Percentiles rank a stretch among this genome's conserved stretches.
phyloP scores from a whole-genome alignment of 257 asterid species.

The Gentiana macrophylla region DNA sequence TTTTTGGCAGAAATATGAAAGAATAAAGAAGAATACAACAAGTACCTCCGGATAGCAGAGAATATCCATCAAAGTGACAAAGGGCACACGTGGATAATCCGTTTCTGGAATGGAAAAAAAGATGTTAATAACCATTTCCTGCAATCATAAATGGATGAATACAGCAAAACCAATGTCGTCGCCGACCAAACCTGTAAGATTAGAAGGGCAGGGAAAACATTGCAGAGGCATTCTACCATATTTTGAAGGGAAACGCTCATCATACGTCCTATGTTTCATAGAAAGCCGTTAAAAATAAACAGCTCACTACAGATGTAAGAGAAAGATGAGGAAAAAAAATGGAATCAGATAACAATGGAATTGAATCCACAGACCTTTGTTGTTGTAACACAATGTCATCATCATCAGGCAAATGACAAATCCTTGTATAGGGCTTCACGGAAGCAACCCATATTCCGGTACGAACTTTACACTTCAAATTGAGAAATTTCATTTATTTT shows the following conservation, averaged over 20 bases:
- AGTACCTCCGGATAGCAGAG: constrained; percentile 64
- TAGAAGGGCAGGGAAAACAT: constrained; percentile 59
- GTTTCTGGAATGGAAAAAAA: constrained; percentile 38
- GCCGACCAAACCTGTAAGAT: constrained; percentile 44
- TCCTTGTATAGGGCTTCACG: constrained; percentile 49
- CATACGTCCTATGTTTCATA: constrained; percentile 30
- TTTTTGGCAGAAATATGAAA: too few relatives aligned
- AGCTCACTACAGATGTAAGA: not conserved
- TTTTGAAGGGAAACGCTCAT: constrained; percentile 37
- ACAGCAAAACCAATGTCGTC: not conserved
- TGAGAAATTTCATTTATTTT: constrained; percentile 55
- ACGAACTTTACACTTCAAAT: constrained; percentile 38
- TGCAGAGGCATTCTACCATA: constrained; percentile 55
- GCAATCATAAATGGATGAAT: constrained; percentile 11
- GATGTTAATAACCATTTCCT: constrained; percentile 7
- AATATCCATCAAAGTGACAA: constrained; percentile 64
- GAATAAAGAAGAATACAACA: too few relatives aligned
- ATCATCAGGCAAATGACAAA: constrained; percentile 58
- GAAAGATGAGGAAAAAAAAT: too few relatives aligned
- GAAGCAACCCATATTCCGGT: constrained; percentile 52
- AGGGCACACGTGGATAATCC: constrained; percentile 37
- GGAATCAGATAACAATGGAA: not conserved
- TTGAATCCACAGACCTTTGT: constrained; percentile 33
- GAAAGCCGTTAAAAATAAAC: constrained; percentile 6
- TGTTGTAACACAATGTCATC: constrained; percentile 34